Conservation (phyloP, 257 asterid genomes). For the Primulina tabacum region DNA sequence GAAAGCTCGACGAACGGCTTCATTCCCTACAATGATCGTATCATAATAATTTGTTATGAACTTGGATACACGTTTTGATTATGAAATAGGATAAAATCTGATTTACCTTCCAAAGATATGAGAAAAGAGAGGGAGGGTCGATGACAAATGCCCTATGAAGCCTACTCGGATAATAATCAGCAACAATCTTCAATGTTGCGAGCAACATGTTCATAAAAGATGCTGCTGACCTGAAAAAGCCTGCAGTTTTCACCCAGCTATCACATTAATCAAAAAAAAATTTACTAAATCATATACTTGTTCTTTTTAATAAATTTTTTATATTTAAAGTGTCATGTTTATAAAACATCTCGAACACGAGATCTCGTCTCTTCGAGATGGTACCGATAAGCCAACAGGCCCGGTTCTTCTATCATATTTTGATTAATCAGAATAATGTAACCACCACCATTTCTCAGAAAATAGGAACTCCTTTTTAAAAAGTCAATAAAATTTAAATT, state of each 20-base stretch:
- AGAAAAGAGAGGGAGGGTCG: slow-evolving; percentile 87
- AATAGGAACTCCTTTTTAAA: slow-evolving; percentile 13
- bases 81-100: not conserved
- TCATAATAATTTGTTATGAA: no score
- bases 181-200: slow-evolving; percentile 69
- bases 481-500: slow-evolving; percentile 39
- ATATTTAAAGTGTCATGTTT: no score
- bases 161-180: slow-evolving; percentile 75
- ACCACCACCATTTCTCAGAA: slow-evolving; percentile 24
- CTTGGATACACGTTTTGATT: not conserved
- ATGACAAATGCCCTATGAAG: slow-evolving; percentile 79
- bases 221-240: slow-evolving; percentile 95
- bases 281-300: not conserved
- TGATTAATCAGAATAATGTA: not conserved
- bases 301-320: no score
- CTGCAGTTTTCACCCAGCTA: slow-evolving; percentile 43
- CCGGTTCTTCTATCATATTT: no score
- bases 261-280: slow-evolving; percentile 35
- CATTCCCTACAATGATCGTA: slow-evolving; percentile 50
- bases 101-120: slow-evolving; percentile 91
- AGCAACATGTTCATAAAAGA: slow-evolving; percentile 81
- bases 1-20: slow-evolving; percentile 80
- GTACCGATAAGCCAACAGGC: no score
- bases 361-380: no score
- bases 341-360: no score